phyloP scores from a whole-genome alignment of 164 flowering plant genomes.

The Dillenia suffruticosa region DNA sequence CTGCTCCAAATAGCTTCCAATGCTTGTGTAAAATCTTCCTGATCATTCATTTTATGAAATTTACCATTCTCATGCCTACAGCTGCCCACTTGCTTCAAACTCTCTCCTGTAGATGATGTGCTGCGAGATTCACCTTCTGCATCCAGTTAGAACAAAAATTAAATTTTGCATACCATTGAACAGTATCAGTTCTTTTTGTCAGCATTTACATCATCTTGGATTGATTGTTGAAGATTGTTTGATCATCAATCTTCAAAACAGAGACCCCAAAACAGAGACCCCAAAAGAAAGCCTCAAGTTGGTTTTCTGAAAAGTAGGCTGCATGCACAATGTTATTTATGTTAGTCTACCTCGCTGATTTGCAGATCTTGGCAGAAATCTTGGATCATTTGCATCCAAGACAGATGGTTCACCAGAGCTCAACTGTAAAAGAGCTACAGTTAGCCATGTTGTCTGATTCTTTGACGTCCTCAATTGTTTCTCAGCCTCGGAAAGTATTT shows the following conservation, averaged over 20 bases:
- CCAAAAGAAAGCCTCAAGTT: too few species aligned
- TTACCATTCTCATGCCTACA: conserved; percentile 26
- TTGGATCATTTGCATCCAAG: conserved; percentile 39
- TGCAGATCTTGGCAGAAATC: conserved; percentile 21
- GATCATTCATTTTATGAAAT: conserved; percentile 18
- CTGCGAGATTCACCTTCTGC: conserved; percentile 54
- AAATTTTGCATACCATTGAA: background rate
- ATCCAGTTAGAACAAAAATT: conserved; percentile 8
- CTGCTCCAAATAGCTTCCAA: conserved; percentile 65
- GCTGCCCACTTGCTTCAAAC: conserved; percentile 30
- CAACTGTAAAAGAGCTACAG: conserved; percentile 85
- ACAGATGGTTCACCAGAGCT: conserved; percentile 43
- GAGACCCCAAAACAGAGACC: too few species aligned
- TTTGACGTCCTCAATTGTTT: conserved; percentile 79
- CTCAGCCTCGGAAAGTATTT: conserved; percentile 81
- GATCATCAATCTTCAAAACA: too few species aligned
- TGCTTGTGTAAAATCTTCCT: conserved; percentile 24
- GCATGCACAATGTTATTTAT: too few species aligned
- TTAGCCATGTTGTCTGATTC: conserved; percentile 91
- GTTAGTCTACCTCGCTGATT: conserved; percentile 38
- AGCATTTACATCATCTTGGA: too few species aligned
- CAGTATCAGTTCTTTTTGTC: too few species aligned
- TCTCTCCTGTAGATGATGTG: conserved; percentile 41
- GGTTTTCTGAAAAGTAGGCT: too few species aligned
- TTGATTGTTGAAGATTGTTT: too few species aligned